Evolutionary conservation across 2,329 filamentous ascomycete species (phyloP).

Genomic region (Tolypocladium ophioglossoides): DNA sequence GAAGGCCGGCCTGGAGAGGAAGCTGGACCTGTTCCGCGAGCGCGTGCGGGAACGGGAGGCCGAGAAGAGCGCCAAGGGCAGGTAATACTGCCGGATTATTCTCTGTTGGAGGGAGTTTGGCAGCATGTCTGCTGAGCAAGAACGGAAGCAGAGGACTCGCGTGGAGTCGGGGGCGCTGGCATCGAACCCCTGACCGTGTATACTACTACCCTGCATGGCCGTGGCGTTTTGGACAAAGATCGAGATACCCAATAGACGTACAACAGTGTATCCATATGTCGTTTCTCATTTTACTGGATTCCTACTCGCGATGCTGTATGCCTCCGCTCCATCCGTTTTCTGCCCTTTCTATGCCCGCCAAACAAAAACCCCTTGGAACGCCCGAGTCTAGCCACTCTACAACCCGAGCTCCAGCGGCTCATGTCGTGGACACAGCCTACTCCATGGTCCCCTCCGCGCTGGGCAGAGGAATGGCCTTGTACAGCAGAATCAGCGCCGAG

Average conservation of each 20-base stretch:
- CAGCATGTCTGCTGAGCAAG: neutral
- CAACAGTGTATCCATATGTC: neutral
- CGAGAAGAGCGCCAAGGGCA: slow-evolving; percentile 10
- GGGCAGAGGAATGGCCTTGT: slow-evolving; percentile 63
- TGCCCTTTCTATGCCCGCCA: neutral
- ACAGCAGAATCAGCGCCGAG: slow-evolving; percentile 71
- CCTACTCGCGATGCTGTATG: neutral
- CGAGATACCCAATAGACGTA: slow-evolving; percentile 1
- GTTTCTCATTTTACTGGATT: neutral
- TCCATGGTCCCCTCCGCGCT: slow-evolving; percentile 35
- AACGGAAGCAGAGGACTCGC: neutral
- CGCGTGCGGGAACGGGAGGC: slow-evolving; percentile 26
- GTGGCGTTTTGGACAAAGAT: slow-evolving; percentile 3
- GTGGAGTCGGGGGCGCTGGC: neutral
- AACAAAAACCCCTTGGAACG: neutral
- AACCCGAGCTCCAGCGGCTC: neutral
- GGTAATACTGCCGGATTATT: neutral
- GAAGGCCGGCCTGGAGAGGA: slow-evolving; percentile 28
- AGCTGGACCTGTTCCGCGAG: slow-evolving; percentile 28
- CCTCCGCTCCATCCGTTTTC: neutral
- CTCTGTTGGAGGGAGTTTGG: no score
- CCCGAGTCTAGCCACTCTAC: neutral
- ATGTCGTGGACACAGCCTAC: slow-evolving; percentile 5
- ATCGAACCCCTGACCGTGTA: neutral
- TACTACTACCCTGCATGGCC: neutral